A percentile compares a stretch with the other conserved stretches of the same genome.
Evolutionary conservation across 768 basidiomycete genomes (phyloP).

Genomic region (Tulasnella sp.): DNA sequence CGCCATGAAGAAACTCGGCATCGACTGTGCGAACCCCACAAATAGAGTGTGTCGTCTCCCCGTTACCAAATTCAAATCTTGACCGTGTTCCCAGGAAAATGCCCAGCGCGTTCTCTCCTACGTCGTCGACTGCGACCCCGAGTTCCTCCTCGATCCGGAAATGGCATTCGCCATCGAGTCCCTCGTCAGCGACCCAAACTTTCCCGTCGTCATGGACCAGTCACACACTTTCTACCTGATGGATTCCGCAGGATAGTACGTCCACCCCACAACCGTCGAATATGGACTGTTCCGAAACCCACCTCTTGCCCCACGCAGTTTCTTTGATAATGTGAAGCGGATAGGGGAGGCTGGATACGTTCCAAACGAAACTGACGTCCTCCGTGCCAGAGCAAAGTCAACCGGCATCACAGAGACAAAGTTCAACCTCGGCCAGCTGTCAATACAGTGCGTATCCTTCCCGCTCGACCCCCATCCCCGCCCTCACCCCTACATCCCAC

Average conservation of each 20-base stretch:
- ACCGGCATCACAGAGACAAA: conserved; percentile 38
- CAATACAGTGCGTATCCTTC: conserved; percentile 29
- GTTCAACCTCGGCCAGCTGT: conserved; percentile 36
- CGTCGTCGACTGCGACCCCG: conserved; percentile 28
- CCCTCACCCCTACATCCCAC: not conserved
- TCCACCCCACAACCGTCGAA: not conserved
- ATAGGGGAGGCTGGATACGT: conserved; percentile 33
- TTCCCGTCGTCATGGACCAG: conserved; percentile 32
- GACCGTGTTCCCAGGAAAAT: conserved; percentile 24
- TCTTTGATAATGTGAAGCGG: conserved; percentile 33
- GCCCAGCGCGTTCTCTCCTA: conserved; percentile 34
- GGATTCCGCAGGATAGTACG: conserved; percentile 36
- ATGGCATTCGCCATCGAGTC: conserved; percentile 32
- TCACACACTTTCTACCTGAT: conserved; percentile 36
- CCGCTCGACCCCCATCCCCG: not conserved
- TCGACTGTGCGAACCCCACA: conserved; percentile 55
- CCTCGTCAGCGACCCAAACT: conserved; percentile 37
- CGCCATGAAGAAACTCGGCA: conserved; percentile 74
- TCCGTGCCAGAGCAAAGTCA: conserved; percentile 36
- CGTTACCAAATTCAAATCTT: not conserved
- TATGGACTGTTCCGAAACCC: not conserved
- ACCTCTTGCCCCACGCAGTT: conserved; percentile 22
- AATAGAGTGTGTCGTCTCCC: conserved; percentile 36
- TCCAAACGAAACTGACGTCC: conserved; percentile 34
- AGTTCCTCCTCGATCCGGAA: conserved; percentile 25